Evolutionary conservation across 768 basidiomycete species (phyloP).

Genomic region (Rhizopogon vulgaris): DNA sequence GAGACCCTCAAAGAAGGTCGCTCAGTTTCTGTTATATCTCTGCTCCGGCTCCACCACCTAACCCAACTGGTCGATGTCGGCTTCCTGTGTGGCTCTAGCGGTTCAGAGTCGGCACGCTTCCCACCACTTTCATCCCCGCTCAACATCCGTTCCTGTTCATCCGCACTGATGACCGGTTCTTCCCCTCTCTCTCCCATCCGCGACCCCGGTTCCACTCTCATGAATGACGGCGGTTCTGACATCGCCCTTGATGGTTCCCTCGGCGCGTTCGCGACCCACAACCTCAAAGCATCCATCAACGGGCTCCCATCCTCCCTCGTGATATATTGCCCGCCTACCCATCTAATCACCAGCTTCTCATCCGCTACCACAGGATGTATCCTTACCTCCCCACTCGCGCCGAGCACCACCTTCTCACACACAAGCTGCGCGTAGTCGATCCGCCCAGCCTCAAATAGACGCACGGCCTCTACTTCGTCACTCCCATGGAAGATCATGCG

Average conservation of each 20-base stretch:
- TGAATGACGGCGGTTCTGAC: slow-evolving; percentile 8
- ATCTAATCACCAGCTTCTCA: slow-evolving; percentile 66
- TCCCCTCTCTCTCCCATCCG: slow-evolving; percentile 18
- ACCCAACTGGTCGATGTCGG: slow-evolving; percentile 70
- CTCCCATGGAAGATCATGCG: slow-evolving; percentile 22
- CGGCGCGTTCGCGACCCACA: slow-evolving; percentile 38
- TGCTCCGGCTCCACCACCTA: slow-evolving; percentile 76
- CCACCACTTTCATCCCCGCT: slow-evolving; percentile 18
- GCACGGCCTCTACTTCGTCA: slow-evolving; percentile 50
- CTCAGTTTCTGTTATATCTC: slow-evolving; percentile 24
- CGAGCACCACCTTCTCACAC: slow-evolving; percentile 37
- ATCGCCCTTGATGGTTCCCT: slow-evolving; percentile 6
- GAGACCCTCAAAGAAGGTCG: slow-evolving; percentile 18
- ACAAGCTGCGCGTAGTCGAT: slow-evolving; percentile 64
- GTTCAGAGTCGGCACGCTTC: slow-evolving; percentile 33
- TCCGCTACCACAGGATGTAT: slow-evolving; percentile 44
- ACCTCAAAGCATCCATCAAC: slow-evolving; percentile 64
- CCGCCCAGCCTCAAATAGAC: slow-evolving; percentile 52
- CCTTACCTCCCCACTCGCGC: background rate
- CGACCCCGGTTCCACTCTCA: slow-evolving; percentile 23
- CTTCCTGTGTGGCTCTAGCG: slow-evolving; percentile 33
- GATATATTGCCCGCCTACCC: slow-evolving; percentile 69
- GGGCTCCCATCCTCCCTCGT: slow-evolving; percentile 71
- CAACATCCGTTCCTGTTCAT: slow-evolving; percentile 19
- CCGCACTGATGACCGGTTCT: slow-evolving; percentile 14